Base-by-base conservation (phyloP, 129 eudicot genomes). In the Escallonia herrerae region DNA sequence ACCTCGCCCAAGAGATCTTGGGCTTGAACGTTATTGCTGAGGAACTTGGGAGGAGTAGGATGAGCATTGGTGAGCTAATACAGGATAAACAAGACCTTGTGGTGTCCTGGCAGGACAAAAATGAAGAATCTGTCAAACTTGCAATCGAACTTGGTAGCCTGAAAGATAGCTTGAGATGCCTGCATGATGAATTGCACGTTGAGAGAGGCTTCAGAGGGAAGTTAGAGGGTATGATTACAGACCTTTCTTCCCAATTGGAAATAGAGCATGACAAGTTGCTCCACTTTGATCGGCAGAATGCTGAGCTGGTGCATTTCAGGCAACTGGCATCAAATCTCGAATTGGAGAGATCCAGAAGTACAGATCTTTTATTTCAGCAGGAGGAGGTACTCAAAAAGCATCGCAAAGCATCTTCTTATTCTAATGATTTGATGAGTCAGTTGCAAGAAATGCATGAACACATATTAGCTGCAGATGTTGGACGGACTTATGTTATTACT, bases 401-500 rank as follows among this genome's bases (percentile, higher is more conserved):
- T 56, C 69, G 43, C 41, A 67, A 59, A 39, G 72, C 77, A 53
- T 63, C 54, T 50, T 67, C 83, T 33, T 43, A 40, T 65, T 43
- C 60, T 66, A 42, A 38, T 56, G 67, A 59, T 62, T 55, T 75
- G 42, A 72, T 51, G 43, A 67, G 67, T 49, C 65, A 80, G 70
- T 67, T 80, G 42, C 8, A 57, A 22, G 86, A 90, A 42, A 65
- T 81, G 82, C 79, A 74, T 33, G 83, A 78, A 38, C 13, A 43
- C 12, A 14, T 73, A 7, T 55, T 87, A 46, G 78, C 80, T 37
- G 83, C 77, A 53, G 97, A 91, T 66, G 71, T 91, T 72, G 70
- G 61, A 11, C 60, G 68, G 11, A 47, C 72, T 66, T 81, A 71
- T 68, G 53, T 83, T 39, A 63, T 44, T 63, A 66, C 64, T 43